A percentile compares a stretch with the other conserved stretches of the same genome.
Evolutionary conservation across 2,329 filamentous ascomycete species (phyloP).

Genomic region (Penicillium palitans): DNA sequence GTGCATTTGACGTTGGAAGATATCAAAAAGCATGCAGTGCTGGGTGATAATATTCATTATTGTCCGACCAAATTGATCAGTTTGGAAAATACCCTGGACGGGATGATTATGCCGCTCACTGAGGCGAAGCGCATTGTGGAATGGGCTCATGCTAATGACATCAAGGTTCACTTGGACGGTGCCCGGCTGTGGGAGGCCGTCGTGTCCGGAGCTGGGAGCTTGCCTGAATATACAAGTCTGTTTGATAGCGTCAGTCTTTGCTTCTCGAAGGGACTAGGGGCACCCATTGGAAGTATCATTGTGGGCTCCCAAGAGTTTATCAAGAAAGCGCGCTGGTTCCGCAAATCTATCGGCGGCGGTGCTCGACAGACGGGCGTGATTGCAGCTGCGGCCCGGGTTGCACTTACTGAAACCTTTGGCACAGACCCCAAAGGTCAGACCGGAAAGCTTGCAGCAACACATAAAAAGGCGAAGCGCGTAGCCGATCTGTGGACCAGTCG

Average conservation of each 20-base stretch:
- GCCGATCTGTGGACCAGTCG: conserved; percentile 65
- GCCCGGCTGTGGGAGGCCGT: conserved; percentile 81
- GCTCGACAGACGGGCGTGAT: conserved; percentile 75
- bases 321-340: conserved; percentile 69
- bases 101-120: conserved; percentile 72
- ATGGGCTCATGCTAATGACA: conserved; percentile 65
- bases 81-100: conserved; percentile 82
- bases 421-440: conserved; percentile 57
- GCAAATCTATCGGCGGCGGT: conserved; percentile 79
- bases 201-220: conserved; percentile 64
- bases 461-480: conserved; percentile 63
- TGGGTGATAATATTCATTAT: conserved; percentile 68
- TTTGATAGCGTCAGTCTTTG: conserved; percentile 77
- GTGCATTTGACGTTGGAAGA: conserved; percentile 76
- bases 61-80: conserved; percentile 80
- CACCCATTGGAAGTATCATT: conserved; percentile 75
- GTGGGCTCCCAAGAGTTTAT: conserved; percentile 61
- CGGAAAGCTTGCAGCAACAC: conserved; percentile 61
- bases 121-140: conserved; percentile 69
- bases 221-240: conserved; percentile 66
- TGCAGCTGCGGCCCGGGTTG: conserved; percentile 71
- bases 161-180: conserved; percentile 76
- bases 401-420: conserved; percentile 76
- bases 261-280: conserved; percentile 80
- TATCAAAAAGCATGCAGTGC: conserved; percentile 63